Evolutionary conservation across 108 stramenopile species (phyloP), one percentile per base, ranked within the genome.

Genomic region (Pseudonitzschia multiseries): DNA sequence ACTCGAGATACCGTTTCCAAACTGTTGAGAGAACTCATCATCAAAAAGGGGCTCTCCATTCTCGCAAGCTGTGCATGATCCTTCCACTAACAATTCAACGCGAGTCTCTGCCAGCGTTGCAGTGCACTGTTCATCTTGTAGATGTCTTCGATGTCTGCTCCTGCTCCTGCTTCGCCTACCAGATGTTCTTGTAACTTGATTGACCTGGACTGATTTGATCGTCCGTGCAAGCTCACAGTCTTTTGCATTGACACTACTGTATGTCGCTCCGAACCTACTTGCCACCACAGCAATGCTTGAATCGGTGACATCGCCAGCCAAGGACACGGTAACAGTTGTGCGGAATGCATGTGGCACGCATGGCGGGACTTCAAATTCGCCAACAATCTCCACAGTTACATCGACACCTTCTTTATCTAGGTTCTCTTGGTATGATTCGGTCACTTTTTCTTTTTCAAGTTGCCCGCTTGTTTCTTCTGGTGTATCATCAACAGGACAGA

Each of bases 31-130:
- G n/a, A n/a, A n/a, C n/a, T n/a, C n/a, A n/a, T n/a, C 46, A 26
- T 56, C 54, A 26, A 56, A 56, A 6, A 33, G 20, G 12, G 42
- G 21, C 6, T 1, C 0, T 33, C 57, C 43, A 40, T 10, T 20
- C 8, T 60, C 53, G 27, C 70, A 71, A 17, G 57, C 70, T 3
- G 2, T 14, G 44, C 70, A 71, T 17, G 42, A 41, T 44, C 70
- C 70, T 18, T 10, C 18, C 2, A 71, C 40, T 8, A 26, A 8
- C 21, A 60, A 71, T 8, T 71, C 57, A 17, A 71, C 17, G 0
- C 8, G 28, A 5, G 36, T 44, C 44, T 60, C 57, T 36, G 6
- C 36, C 36, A 36, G 2, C 36, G 2, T 6, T 36, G 36, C 18
- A 56, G 32, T 15, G 5, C 5, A 31, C 12, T 54, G 17, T 48